Evolutionary conservation across 83 land plant genomes (phyloP), one percentile per base, ranked within the genome.

Genomic region (Isoetes engelmannii): DNA sequence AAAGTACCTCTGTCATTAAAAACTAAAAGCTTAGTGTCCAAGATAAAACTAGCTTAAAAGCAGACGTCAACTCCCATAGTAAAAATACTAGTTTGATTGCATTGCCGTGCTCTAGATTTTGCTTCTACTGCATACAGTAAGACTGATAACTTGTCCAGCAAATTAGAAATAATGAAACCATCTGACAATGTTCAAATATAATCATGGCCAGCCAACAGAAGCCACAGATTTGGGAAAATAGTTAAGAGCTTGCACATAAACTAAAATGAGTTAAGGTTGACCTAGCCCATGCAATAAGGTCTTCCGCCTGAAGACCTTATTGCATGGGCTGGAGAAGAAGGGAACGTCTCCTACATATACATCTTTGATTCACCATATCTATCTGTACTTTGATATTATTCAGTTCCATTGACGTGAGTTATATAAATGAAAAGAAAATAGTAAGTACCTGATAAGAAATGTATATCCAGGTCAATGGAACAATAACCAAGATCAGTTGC

Each of bases 381-480:
- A 28, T 28, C 37, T 28, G 37, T 28, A 0, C 13, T 51, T 51
- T 51, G 17, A 12, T 51, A 12, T 12, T 12, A 1, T 12, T 1
- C 55, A 51, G 15, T 12, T 15, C 13, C 55, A 51, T 15, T 12
- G 15, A 51, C 55, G 13, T 13, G 17, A 51, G 15, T 1, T 15
- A 51, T 15, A 51, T 3, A 51, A 12, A 51, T 3, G 17, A 12
- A 17, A 12, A 51, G 13, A 51, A 17, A 1, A 51, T 1, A 12
- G 13, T 51, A 51, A 19, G 7, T 70, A 75, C 77, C 57, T 75
- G 77, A 45, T 75, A 75, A 45, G 18, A 10, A 45, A 56, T 49
- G 57, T 69, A 75, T 1, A 69, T 71, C 5, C 18, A 45, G 7
- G 77, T 61, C 17, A 75, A 44, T 15, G 77, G 77, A 37, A 75